A percentile compares a stretch with the other conserved stretches of the same genome.
These are phyloP conservation scores for Groenewaldozyma sp. DNA, from an alignment of 1,139 yeast species.

Conservation along the genomic window DNA sequence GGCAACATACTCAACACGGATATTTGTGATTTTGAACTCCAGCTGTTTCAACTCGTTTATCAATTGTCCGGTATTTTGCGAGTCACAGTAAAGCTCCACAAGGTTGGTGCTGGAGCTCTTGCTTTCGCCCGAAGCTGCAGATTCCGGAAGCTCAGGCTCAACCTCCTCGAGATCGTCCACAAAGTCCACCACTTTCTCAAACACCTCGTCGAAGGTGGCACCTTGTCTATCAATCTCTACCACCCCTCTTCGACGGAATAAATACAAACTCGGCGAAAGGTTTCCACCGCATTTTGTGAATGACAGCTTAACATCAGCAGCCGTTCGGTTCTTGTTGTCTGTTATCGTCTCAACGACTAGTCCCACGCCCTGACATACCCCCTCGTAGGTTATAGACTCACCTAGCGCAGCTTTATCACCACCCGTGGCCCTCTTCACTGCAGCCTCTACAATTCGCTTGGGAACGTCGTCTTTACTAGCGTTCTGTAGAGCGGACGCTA, in stretches of 20 bases:
- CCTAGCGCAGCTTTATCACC: conserved; percentile 21
- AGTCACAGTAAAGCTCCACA: conserved; percentile 39
- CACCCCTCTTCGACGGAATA: conserved; percentile 72
- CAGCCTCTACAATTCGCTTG: conserved; percentile 76
- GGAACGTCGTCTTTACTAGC: conserved; percentile 74
- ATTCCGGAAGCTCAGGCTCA: conserved; percentile 28
- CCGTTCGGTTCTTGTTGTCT: conserved; percentile 78
- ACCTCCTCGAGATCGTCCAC: conserved; percentile 69
- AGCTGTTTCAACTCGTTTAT: conserved; percentile 45
- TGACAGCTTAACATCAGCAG: conserved; percentile 65
- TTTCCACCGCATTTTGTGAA: conserved; percentile 64
- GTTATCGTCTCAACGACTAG: conserved; percentile 77
- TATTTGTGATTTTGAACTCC: conserved; percentile 56
- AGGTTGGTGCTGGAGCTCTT: conserved; percentile 28
- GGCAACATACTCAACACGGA: conserved; percentile 61
- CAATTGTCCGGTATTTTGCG: conserved; percentile 51
- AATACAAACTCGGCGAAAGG: conserved; percentile 65
- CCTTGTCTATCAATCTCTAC: conserved; percentile 40
- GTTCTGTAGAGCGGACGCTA: conserved; percentile 65
- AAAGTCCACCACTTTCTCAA: conserved; percentile 65
- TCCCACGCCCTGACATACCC: conserved; percentile 85
- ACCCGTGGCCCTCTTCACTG: conserved; percentile 61
- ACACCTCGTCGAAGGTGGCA: conserved; percentile 41
- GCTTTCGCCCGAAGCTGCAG: no score
- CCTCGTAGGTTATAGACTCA: conserved; percentile 51